phyloP scores from a whole-genome alignment of 2,329 filamentous ascomycete genomes.

The Aspergillus cejpii region DNA sequence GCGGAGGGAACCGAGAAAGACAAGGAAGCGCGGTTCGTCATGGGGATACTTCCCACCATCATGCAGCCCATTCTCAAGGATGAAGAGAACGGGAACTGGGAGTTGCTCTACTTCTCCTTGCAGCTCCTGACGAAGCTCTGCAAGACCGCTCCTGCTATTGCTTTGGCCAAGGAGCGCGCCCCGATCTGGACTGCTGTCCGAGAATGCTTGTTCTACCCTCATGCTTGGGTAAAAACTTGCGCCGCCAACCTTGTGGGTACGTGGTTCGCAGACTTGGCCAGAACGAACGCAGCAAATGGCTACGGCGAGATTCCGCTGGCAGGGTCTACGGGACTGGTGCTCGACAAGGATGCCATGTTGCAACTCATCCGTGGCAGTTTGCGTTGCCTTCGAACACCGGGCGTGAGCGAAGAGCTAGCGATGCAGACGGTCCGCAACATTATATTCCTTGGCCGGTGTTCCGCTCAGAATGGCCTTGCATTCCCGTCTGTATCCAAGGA shows the following conservation, averaged over 20 bases:
- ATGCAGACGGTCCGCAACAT: conserved; percentile 73
- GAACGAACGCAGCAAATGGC: conserved; percentile 50
- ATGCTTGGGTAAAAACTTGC: conserved; percentile 68
- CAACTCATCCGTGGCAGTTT: conserved; percentile 53
- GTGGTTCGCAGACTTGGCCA: conserved; percentile 75
- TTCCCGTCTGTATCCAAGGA: conserved; percentile 39
- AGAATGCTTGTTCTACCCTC: conserved; percentile 62
- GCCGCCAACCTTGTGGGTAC: conserved; percentile 65
- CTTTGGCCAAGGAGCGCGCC: conserved; percentile 55
- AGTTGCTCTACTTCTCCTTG: conserved; percentile 67
- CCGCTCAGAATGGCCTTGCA: conserved; percentile 51
- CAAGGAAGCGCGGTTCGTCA: conserved; percentile 61
- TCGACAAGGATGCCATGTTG: conserved; percentile 60
- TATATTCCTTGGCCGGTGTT: conserved; percentile 67
- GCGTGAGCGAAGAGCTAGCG: conserved; percentile 66
- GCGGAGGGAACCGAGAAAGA: conserved; percentile 57
- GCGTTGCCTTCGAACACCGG: conserved; percentile 54
- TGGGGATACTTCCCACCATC: conserved; percentile 49
- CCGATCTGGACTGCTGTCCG: conserved; percentile 66
- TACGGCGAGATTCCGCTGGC: conserved; percentile 54
- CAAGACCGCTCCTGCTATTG: conserved; percentile 56
- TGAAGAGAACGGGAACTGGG: conserved; percentile 52
- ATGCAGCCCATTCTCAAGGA: conserved; percentile 47
- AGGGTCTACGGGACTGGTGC: conserved; percentile 63
- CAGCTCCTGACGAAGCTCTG: conserved; percentile 62